Conservation (phyloP, 2,329 filamentous ascomycete genomes). For the Fusarium sp. region DNA sequence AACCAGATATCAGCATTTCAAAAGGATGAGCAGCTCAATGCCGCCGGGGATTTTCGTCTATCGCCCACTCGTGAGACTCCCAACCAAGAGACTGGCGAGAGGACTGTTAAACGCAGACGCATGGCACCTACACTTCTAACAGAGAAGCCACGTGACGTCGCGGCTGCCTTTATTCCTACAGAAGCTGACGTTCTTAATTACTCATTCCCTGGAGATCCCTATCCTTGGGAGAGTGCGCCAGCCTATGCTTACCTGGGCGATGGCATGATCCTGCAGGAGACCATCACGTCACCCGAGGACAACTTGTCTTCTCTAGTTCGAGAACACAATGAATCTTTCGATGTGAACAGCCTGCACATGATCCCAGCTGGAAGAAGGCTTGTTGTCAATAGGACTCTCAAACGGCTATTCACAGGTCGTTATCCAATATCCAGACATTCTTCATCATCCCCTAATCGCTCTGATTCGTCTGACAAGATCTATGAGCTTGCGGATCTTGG, state of each 20-base stretch:
- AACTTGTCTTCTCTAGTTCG: conserved; percentile 42
- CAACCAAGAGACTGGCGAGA: conserved; percentile 13
- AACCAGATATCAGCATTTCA: background rate
- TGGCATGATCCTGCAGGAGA: conserved; percentile 44
- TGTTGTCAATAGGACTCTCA: conserved; percentile 58
- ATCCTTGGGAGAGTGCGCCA: conserved; percentile 42
- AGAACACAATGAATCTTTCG: conserved; percentile 46
- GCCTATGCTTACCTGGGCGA: conserved; percentile 53
- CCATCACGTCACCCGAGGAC: conserved; percentile 41
- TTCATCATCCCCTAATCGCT: conserved; percentile 27
- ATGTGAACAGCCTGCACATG: conserved; percentile 37
- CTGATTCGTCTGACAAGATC: conserved; percentile 11
- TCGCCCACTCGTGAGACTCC: background rate
- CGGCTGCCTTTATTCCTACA: conserved; percentile 41
- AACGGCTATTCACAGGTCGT: conserved; percentile 53
- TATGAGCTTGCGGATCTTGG: conserved; percentile 39
- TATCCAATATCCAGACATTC: conserved; percentile 24
- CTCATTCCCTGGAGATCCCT: background rate
- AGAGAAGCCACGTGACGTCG: conserved; percentile 32
- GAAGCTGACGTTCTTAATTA: conserved; percentile 40
- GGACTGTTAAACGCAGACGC: conserved; percentile 46
- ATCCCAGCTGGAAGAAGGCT: conserved; percentile 59
- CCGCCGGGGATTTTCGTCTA: background rate
- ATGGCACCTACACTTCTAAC: conserved; percentile 43
- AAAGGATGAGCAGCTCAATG: background rate